A percentile compares a stretch with the other conserved stretches of the same genome.
Evolutionary conservation across 495 filamentous ascomycete genomes (phyloP).

Genomic region (Aspergillus haitiensis): DNA sequence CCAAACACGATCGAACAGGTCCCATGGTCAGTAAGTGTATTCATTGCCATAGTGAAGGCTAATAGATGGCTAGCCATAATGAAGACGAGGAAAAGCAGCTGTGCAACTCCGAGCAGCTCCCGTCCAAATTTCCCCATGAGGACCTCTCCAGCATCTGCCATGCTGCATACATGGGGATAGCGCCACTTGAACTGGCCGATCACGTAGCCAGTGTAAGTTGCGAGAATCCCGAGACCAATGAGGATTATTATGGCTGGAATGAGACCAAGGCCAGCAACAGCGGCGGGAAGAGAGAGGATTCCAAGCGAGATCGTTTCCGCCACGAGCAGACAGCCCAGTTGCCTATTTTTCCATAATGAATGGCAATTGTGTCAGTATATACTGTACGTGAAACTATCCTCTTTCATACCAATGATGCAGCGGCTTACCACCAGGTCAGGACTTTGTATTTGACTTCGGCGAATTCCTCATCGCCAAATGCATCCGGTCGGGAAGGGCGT

Average conservation of each 20-base stretch:
- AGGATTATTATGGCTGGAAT: slow-evolving; percentile 60
- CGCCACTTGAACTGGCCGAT: slow-evolving; percentile 36
- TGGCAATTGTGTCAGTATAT: background rate
- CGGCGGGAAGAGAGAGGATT: slow-evolving; percentile 61
- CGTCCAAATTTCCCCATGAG: slow-evolving; percentile 63
- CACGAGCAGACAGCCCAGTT: slow-evolving; percentile 46
- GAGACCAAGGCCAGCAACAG: slow-evolving; percentile 64
- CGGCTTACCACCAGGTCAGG: slow-evolving; percentile 48
- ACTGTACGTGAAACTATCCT: background rate
- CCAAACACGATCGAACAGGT: slow-evolving; percentile 69
- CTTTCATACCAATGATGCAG: background rate
- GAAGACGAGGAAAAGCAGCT: slow-evolving; percentile 68
- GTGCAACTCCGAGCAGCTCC: slow-evolving; percentile 60
- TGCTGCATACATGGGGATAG: slow-evolving; percentile 59
- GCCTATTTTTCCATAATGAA: background rate
- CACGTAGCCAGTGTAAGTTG: slow-evolving; percentile 49
- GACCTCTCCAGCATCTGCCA: slow-evolving; percentile 72
- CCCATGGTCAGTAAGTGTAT: slow-evolving; percentile 63
- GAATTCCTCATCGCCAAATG: slow-evolving; percentile 41
- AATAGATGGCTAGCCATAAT: slow-evolving; percentile 72
- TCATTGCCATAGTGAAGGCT: slow-evolving; percentile 66
- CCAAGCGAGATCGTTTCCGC: slow-evolving; percentile 73
- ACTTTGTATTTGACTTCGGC: slow-evolving; percentile 46
- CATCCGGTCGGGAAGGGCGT: slow-evolving; percentile 22
- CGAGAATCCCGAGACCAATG: slow-evolving; percentile 62